A percentile compares a stretch with the other conserved stretches of the same genome.
Evolutionary conservation across 805 yeast genomes (phyloP).

Genomic region (Wickerhamomyces bovis): DNA sequence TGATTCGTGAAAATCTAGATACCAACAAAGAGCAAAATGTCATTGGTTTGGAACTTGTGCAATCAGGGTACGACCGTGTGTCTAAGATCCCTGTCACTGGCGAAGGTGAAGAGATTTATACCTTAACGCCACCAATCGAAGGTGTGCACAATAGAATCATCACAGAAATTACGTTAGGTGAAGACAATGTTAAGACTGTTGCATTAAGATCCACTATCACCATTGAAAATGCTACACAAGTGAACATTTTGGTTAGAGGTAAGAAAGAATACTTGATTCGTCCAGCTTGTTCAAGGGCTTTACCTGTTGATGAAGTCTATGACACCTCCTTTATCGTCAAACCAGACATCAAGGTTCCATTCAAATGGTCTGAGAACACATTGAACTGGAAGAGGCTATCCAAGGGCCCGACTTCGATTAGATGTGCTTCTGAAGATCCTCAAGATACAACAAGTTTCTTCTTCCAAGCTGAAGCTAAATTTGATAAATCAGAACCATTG

Average conservation of each 20-base stretch:
- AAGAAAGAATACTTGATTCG: conserved; percentile 35
- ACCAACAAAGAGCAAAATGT: conserved; percentile 55
- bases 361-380: conserved; percentile 60
- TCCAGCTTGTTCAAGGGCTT: conserved; percentile 53
- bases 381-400: conserved; percentile 62
- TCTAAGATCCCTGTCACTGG: conserved; percentile 59
- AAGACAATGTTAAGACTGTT: conserved; percentile 74
- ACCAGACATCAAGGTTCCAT: conserved; percentile 53
- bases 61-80: conserved; percentile 48
- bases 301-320: conserved; percentile 71
- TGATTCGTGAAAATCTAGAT: conserved; percentile 71
- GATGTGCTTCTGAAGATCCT: conserved; percentile 44
- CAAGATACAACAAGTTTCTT: conserved; percentile 45
- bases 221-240: conserved; percentile 56
- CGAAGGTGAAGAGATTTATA: conserved; percentile 78
- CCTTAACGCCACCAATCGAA: conserved; percentile 53
- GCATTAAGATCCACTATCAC: conserved; percentile 71
- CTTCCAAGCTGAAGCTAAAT: conserved; percentile 68
- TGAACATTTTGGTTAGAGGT: conserved; percentile 36
- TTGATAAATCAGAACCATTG: conserved; percentile 61
- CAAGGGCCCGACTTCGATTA: conserved; percentile 44
- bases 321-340: conserved; percentile 49
- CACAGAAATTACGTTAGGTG: conserved; percentile 63
- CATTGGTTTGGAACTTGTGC: conserved; percentile 57
- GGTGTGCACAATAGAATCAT: conserved; percentile 69